Percentiles rank a stretch among this genome's conserved stretches.
Conservation (phyloP, 2,329 filamentous ascomycete species). For the Pezicula radicicola region DNA sequence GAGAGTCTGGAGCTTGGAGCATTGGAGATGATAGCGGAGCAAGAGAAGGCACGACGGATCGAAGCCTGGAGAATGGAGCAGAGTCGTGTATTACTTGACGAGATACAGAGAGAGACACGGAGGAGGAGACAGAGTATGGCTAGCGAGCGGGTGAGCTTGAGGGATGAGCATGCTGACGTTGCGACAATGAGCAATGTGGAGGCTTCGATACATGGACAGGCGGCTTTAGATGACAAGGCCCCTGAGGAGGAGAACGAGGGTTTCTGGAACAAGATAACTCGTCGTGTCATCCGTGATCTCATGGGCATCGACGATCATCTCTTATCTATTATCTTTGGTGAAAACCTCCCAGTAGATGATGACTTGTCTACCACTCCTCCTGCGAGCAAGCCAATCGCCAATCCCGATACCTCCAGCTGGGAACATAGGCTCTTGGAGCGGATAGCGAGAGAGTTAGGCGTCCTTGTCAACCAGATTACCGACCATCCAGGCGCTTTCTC, state of each 20-base stretch:
- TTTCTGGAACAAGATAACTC: conserved; percentile 77
- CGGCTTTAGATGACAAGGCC: conserved; percentile 33
- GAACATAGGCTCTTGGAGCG: conserved; percentile 77
- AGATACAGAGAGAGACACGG: conserved; percentile 83
- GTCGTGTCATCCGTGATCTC: conserved; percentile 81
- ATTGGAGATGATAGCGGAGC: conserved; percentile 54
- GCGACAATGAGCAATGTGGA: conserved; percentile 26
- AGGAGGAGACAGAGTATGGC: conserved; percentile 62
- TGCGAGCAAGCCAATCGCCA: conserved; percentile 5
- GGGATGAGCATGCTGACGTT: conserved; percentile 26
- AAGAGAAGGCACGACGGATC: conserved; percentile 78
- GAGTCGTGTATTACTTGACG: conserved; percentile 77
- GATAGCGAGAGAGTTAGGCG: conserved; percentile 82
- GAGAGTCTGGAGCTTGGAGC: conserved; percentile 52
- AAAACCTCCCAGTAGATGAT: conserved; percentile 58
- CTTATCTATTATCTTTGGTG: conserved; percentile 83
- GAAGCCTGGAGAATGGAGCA: conserved; percentile 92
- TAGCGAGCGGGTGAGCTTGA: conserved; percentile 36
- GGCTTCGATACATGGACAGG: conserved; percentile 10
- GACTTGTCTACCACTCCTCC: conserved; percentile 27
- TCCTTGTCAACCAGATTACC: conserved; percentile 78
- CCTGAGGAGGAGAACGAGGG: conserved; percentile 56
- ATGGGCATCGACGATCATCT: conserved; percentile 87
- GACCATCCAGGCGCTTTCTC: conserved; percentile 88
- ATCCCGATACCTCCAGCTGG: conserved; percentile 52